Evolutionary conservation across 345 rosid species (phyloP), one percentile per base, ranked within the genome.

Genomic region (Populus simonii): DNA sequence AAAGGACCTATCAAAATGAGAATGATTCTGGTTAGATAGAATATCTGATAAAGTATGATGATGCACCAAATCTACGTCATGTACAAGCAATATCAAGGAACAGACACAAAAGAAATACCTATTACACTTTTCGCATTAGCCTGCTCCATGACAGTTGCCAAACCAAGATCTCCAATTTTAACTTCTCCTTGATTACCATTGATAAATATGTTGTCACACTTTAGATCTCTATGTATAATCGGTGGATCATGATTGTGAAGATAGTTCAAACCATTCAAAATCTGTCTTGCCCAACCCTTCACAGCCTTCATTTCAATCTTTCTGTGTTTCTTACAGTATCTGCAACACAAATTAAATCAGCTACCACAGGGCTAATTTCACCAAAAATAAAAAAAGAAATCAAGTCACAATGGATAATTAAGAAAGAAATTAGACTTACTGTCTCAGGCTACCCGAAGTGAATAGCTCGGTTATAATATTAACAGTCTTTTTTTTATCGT

Each of bases 121-220:
- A 80, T 80, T 22, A 80, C 83, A 66, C 83, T 80, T 63, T 72
- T 76, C 18, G 76, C 83, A 75, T 66, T 65, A 25, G 79, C 57
- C 67, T 80, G 79, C 47, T 71, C 45, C 76, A 80, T 63, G n/a
- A 80, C 72, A 65, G 79, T 75, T 36, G 83, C 83, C 67, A 76
- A 80, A 13, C 80, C 80, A 65, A 80, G 80, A 68, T 76, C 80
- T 43, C 80, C 83, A 11, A 80, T 80, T 80, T 76, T 76, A 55
- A 76, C 77, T 66, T 71, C 77, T 39, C 80, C 77, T 6, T 76
- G 75, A 63, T 76, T 75, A 1, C 79, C 72, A 76, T 71, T 75
- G 47, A 80, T 76, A 80, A 71, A 75, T 20, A 75, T 66, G 25
- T 66, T 75, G 51, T 65, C 79, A 29, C 76, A 63, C 33, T 71